Evolutionary conservation across 1,284 basidiomycete genomes (phyloP).

Genomic region (Cutaneotrichosporon cyanovorans): DNA sequence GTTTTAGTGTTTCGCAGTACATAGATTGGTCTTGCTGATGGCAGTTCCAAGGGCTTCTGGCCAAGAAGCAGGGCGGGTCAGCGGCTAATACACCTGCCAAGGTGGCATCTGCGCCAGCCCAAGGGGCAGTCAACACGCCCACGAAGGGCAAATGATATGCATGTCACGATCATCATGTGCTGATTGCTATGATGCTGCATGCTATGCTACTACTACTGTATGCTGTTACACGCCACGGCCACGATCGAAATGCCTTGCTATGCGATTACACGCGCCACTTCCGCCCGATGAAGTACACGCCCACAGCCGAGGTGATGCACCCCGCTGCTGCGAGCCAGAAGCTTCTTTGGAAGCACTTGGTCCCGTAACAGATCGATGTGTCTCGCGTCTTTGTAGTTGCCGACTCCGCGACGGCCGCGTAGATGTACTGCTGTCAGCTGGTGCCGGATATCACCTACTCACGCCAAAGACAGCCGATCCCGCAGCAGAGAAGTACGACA

Average conservation of each 20-base stretch:
- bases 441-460: constrained; percentile 7
- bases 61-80: constrained; percentile 14
- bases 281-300: constrained; percentile 31
- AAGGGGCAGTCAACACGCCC: constrained; percentile 12
- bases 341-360: constrained; percentile 35
- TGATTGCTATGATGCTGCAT: too few relatives aligned
- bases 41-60: constrained; percentile 42
- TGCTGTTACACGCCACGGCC: too few relatives aligned
- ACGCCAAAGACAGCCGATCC: constrained; percentile 44
- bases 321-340: constrained; percentile 36
- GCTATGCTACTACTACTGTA: too few relatives aligned
- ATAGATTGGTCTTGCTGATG: not conserved
- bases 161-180: not conserved
- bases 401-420: constrained; percentile 6
- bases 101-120: too few relatives aligned
- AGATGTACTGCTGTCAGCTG: constrained; percentile 1
- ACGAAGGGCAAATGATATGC: constrained; percentile 4
- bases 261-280: constrained; percentile 41
- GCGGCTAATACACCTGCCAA: too few relatives aligned
- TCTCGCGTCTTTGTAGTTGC: constrained; percentile 9
- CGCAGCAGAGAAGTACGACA: constrained; percentile 41
- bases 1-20: too few relatives aligned
- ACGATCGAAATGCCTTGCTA: too few relatives aligned
- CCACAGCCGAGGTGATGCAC: constrained; percentile 28
- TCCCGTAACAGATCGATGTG: constrained; percentile 32